Percentiles rank a stretch among this genome's conserved stretches.
phyloP scores from a whole-genome alignment of 768 basidiomycete genomes.

The Phanerochaete carnosa region DNA sequence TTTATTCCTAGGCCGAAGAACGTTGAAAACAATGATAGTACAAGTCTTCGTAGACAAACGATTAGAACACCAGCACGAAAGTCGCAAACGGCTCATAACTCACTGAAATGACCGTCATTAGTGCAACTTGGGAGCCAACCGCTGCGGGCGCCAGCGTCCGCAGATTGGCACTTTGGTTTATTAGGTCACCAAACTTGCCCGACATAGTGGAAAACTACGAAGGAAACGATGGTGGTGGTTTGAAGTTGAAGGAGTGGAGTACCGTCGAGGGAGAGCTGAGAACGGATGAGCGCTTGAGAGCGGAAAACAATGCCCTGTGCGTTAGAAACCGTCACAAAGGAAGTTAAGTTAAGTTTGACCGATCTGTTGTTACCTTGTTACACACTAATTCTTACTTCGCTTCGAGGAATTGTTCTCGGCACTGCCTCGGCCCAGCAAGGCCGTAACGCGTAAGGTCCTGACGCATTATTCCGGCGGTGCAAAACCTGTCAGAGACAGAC shows the following conservation, averaged over 20 bases:
- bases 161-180: slow-evolving; percentile 25
- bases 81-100: slow-evolving; percentile 24
- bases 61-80: slow-evolving; percentile 10
- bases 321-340: background rate
- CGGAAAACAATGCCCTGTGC: slow-evolving; percentile 8
- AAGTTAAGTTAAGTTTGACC: background rate
- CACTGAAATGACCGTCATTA: slow-evolving; percentile 75
- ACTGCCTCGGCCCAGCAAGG: background rate
- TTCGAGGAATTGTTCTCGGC: background rate
- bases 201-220: slow-evolving; percentile 16
- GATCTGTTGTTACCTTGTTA: background rate
- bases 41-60: slow-evolving; percentile 38
- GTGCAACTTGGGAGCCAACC: slow-evolving; percentile 71
- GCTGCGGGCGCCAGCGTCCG: slow-evolving; percentile 79
- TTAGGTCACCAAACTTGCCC: slow-evolving; percentile 19
- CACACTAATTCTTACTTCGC: background rate
- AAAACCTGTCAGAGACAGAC: no score
- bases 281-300: background rate
- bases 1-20: slow-evolving; percentile 88
- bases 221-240: slow-evolving; percentile 10
- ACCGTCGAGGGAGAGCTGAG: slow-evolving; percentile 11
- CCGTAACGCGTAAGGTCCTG: no score
- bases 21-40: slow-evolving; percentile 75
- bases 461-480: no score
- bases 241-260: slow-evolving; percentile 14